These are phyloP conservation scores for Funneliformis mosseae DNA, from an alignment of 192 early-diverging fungal species.

Conservation along the genomic window DNA sequence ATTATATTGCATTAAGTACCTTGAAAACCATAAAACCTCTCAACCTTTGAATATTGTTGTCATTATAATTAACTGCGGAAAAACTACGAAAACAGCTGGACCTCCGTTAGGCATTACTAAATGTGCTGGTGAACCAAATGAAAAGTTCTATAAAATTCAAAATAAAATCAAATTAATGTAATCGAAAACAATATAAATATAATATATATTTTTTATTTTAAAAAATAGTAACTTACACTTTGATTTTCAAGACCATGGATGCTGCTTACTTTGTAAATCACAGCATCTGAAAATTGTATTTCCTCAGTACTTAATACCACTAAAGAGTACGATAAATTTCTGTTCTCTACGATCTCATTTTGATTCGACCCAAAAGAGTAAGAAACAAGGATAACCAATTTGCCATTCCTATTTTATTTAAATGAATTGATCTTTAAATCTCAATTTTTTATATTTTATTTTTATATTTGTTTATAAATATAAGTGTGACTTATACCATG, in stretches of 20 bases:
- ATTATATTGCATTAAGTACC: not conserved
- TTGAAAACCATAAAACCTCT: not conserved
- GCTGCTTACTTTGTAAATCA: not conserved
- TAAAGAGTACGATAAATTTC: slow-evolving; percentile 2
- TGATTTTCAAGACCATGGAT: not conserved
- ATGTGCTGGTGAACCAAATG: not conserved
- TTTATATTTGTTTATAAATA: not conserved
- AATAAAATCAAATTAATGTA: not conserved
- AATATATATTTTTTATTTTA: too few relatives aligned
- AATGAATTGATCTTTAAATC: not conserved
- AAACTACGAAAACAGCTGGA: slow-evolving; percentile 30
- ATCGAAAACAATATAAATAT: too few relatives aligned
- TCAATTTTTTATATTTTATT: not conserved
- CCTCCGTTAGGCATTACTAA: slow-evolving; percentile 35
- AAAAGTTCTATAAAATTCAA: slow-evolving; percentile 8
- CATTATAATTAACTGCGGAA: slow-evolving; percentile 28
- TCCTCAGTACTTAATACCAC: not conserved
- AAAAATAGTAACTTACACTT: too few relatives aligned
- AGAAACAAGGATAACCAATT: slow-evolving; percentile 20
- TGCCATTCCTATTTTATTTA: slow-evolving; percentile 2
- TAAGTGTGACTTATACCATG: not conserved
- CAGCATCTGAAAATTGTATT: not conserved
- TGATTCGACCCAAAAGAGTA: not conserved
- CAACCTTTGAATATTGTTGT: slow-evolving; percentile 32
- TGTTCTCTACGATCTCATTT: not conserved